phyloP scores from a whole-genome alignment of 176 grass and related monocot species.

The Triticum turgidum region DNA sequence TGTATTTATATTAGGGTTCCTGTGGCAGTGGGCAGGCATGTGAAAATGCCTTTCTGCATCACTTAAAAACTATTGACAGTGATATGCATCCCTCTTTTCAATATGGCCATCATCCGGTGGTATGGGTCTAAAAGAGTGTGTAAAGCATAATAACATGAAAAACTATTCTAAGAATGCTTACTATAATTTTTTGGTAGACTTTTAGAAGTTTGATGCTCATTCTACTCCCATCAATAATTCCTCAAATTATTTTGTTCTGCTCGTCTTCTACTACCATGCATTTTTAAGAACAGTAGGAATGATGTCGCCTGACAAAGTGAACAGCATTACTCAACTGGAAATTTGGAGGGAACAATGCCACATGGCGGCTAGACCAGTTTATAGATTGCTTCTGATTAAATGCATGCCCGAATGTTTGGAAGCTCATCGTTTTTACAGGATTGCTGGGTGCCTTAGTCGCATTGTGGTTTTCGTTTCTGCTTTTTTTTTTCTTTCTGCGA shows the following conservation, averaged over 20 bases:
- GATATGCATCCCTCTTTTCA: neutral
- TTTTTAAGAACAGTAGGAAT: neutral
- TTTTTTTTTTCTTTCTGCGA: neutral
- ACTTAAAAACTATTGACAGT: neutral
- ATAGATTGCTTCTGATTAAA: neutral
- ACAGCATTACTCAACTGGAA: neutral
- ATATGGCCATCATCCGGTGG: neutral
- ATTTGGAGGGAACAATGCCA: neutral
- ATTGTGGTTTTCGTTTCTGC: neutral
- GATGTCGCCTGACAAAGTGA: conserved; percentile 3
- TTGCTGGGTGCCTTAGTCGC: neutral
- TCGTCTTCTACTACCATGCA: neutral
- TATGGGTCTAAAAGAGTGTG: neutral
- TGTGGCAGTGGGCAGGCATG: neutral
- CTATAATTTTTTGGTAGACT: neutral
- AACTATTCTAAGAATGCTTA: neutral
- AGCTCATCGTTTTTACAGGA: neutral
- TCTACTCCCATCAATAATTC: neutral
- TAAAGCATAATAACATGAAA: neutral
- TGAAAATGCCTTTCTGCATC: neutral
- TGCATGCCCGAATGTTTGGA: neutral
- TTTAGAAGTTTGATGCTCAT: neutral
- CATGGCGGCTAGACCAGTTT: neutral
- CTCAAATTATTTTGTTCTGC: neutral
- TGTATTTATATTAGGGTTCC: neutral